A percentile compares a stretch with the other conserved stretches of the same genome.
Evolutionary conservation across 192 early-diverging fungal genomes (phyloP).

Genomic region (Rhizophagus clarus): DNA sequence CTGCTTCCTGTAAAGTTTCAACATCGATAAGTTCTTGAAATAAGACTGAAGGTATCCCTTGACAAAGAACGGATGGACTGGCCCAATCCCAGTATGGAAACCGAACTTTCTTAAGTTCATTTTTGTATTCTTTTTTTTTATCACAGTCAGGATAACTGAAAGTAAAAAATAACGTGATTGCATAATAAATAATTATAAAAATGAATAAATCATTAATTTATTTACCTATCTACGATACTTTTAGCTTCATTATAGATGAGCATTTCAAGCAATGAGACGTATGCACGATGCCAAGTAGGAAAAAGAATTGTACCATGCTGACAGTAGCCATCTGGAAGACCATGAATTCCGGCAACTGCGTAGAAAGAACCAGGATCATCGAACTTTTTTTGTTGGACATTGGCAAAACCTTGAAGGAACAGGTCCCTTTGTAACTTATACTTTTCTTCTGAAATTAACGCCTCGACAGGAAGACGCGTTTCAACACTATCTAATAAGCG

Average conservation of each 20-base stretch:
- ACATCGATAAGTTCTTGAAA: conserved; percentile 7
- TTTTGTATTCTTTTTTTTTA: conserved; percentile 15
- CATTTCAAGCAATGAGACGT: conserved; percentile 24
- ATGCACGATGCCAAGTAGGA: conserved; percentile 8
- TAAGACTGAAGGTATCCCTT: conserved; percentile 13
- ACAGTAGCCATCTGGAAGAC: not conserved
- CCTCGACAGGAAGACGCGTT: not conserved
- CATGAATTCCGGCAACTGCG: conserved; percentile 4
- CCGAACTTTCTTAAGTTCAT: conserved; percentile 15
- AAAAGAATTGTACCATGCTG: too few species aligned
- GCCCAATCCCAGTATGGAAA: conserved; percentile 30
- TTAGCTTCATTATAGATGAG: not conserved
- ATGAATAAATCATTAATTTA: too few species aligned
- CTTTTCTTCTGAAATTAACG: not conserved
- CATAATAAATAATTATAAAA: not conserved
- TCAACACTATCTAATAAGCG: not conserved
- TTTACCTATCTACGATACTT: not conserved
- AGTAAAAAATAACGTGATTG: not conserved
- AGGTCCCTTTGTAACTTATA: conserved; percentile 7
- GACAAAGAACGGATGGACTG: conserved; percentile 3
- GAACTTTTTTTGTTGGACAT: not conserved
- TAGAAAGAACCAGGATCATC: not conserved
- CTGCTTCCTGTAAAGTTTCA: too few species aligned
- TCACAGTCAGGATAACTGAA: not conserved
- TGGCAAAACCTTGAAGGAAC: conserved; percentile 12